Base-by-base conservation (phyloP, 2,329 filamentous ascomycete species). In the Orbilia blumenaviensis region DNA sequence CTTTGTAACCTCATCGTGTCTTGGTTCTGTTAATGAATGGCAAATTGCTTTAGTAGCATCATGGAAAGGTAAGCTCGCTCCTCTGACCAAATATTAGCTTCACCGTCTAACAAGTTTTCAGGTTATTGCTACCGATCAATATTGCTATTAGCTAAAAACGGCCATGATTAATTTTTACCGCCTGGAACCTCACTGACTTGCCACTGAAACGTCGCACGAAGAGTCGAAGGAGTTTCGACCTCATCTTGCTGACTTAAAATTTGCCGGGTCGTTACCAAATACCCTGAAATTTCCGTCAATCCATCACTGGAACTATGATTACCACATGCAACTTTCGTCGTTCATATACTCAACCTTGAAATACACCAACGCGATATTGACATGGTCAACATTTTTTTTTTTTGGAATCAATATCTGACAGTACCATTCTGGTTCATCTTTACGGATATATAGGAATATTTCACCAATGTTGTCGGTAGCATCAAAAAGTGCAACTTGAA, bases 401-500 rank as follows among this genome's bases (percentile, higher is more conserved):
- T 69, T 16, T 77, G 32, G 81, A 80, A 81, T 81, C 79, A 78
- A 82, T 82, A 82, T 85, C 82, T 93, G 89, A 93, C 90, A 84
- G 85, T 83, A 81, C 82, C 79, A 84, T 86, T 86, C 83, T 84
- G 84, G 84, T 84, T 84, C 36, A 18, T 60, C 73, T 79, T 78
- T 76, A 79, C 68, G 75, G 60, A 63, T 67, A 77, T 85, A 84
- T 93, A 99, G 95, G 95, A 99, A 86, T 99, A 98, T 85, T 98
- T 99, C 84, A 85, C 87, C 82, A 91, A 92, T 82, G 91, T 92
- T 81, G 89, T 97, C 83, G 94, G 94, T 80, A 89, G 91, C 78
- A 92, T 98, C 84, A 97, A 96, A 88, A 91, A 88, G 84, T 92
- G 96, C 78, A 90, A 95, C 80, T 87, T 99, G 81, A 93, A 92